Evolutionary conservation across 2,329 filamentous ascomycete species (phyloP), one percentile per base, ranked within the genome.

Genomic region (Aspergillus ruber): DNA sequence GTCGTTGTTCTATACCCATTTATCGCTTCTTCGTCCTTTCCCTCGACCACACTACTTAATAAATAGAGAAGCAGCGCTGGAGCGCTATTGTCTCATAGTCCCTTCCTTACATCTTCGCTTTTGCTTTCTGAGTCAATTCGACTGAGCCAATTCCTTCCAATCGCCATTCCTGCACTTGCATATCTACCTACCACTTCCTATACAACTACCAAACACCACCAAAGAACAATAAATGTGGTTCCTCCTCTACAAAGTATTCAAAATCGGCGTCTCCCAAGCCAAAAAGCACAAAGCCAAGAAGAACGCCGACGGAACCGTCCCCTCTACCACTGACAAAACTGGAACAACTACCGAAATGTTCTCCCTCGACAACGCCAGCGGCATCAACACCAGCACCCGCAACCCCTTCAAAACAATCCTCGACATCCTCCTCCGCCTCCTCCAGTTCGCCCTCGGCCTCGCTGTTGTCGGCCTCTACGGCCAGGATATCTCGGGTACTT

Each of bases 381-480:
- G 50, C 49, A 15, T 50, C 51, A 23, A 54, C 39, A 23, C 50
- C 44, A 43, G 50, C 47, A 42, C 50, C 45, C 43, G 50, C 44
- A 46, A 55, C 48, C 40, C 49, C 12, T 47, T 50, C 12, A 61
- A 56, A 44, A 23, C 43, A 15, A 54, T 65, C 45, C 25, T 63
- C 17, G 55, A 64, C 13, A 52, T 57, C 20, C 55, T 77, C 54
- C 70, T 90, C n/a, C 86, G 90, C 63, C 76, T 90, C 65, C 69
- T 84, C 51, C 87, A 91, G 61, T 84, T 95, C 61, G 77, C 86
- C 48, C 76, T 94, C 54, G 88, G 83, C 12, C 70, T 95, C 48
- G 79, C 85, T 1, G 85, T 93, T 46, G 83, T 85, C 54, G 90
- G 86, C 1, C 79, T 95, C 17, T 95, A 93, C 56, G 86, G 83